A percentile compares a stretch with the other conserved stretches of the same genome.
phyloP scores from a whole-genome alignment of 345 rosid genomes.

The Acer saccharum region DNA sequence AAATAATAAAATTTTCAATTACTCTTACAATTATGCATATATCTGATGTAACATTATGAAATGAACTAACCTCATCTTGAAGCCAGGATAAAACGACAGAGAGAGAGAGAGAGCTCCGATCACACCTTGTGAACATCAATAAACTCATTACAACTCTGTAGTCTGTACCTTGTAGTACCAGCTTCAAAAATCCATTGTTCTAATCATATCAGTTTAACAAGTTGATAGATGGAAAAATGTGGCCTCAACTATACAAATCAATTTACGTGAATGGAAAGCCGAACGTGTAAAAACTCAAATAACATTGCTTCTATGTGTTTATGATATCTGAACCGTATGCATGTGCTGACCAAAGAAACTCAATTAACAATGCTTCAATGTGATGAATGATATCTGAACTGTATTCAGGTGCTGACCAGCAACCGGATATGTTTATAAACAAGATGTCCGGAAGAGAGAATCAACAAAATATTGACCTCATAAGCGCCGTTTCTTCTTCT shows the following conservation, averaged over 20 bases:
- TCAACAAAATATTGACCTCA: slow-evolving; percentile 24
- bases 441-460: not conserved
- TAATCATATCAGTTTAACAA: not conserved
- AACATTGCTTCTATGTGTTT: slow-evolving; percentile 3
- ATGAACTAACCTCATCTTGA: not conserved
- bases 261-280: not conserved
- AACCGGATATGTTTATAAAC: not conserved
- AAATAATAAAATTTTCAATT: not conserved
- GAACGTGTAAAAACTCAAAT: not conserved
- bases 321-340: not conserved
- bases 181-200: not conserved
- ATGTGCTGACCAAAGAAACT: not conserved
- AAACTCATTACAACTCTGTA: not conserved
- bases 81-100: not conserved
- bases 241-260: slow-evolving; percentile 21
- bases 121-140: not conserved
- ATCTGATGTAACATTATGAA: no score
- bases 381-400: slow-evolving; percentile 5
- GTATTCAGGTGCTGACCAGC: not conserved
- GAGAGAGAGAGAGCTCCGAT: not conserved
- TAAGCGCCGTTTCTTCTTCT: slow-evolving; percentile 74
- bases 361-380: not conserved
- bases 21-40: not conserved
- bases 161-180: not conserved
- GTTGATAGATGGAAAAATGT: not conserved